phyloP scores from a whole-genome alignment of 148 eudicot species.

The Rhododendron simsii region DNA sequence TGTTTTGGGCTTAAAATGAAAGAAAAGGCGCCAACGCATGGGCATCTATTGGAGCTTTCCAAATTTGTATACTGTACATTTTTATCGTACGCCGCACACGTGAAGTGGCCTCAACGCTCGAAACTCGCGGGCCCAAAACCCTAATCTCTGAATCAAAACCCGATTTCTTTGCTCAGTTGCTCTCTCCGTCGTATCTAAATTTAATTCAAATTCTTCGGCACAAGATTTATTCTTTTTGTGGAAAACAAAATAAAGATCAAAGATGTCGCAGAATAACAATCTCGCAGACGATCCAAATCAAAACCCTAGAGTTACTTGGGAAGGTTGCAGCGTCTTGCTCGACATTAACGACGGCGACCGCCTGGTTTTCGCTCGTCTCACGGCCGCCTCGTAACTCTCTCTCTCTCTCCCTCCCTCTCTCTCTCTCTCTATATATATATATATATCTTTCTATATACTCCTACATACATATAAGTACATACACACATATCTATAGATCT shows the following conservation, averaged over 20 bases:
- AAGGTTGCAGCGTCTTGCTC: slow-evolving; percentile 89
- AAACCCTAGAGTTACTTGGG: slow-evolving; percentile 69
- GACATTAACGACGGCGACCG: slow-evolving; percentile 94
- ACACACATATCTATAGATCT: not conserved
- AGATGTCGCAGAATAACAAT: slow-evolving; percentile 18
- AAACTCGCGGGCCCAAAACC: not conserved
- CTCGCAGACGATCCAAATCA: slow-evolving; percentile 19
- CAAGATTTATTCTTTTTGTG: not conserved
- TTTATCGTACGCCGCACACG: not conserved
- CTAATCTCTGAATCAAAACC: not conserved
- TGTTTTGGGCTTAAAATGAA: too few species aligned
- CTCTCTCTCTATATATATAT: too few species aligned
- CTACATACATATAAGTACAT: not conserved
- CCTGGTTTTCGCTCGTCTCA: slow-evolving; percentile 81
- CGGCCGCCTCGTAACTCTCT: slow-evolving; percentile 55
- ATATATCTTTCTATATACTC: too few species aligned
- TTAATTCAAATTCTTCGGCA: not conserved
- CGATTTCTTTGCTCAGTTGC: not conserved
- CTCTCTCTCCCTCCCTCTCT: slow-evolving; percentile 8
- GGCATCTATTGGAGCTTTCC: too few species aligned
- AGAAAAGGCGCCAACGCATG: too few species aligned
- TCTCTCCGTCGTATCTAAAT: not conserved
- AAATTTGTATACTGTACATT: too few species aligned
- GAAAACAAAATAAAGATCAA: not conserved
- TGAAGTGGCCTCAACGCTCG: not conserved